phyloP scores from a whole-genome alignment of 2,329 filamentous ascomycete species.

The Pseudogymnoascus sp. region DNA sequence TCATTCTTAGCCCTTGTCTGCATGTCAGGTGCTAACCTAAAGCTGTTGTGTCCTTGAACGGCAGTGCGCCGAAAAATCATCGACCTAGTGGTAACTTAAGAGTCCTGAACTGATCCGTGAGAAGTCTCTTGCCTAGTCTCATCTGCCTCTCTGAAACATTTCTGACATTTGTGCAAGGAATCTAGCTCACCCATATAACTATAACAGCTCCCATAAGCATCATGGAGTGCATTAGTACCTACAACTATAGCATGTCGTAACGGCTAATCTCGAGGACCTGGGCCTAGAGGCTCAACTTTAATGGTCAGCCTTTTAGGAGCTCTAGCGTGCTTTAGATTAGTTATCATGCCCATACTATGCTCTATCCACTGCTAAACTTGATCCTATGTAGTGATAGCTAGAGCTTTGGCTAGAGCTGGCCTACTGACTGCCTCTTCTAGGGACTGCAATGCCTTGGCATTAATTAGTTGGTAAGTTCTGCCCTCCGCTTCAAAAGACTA shows the following conservation, averaged over 20 bases:
- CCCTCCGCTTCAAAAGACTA: constrained; percentile 14
- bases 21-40: not conserved
- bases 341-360: not conserved
- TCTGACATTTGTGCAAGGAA: no score
- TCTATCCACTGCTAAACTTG: constrained; percentile 9
- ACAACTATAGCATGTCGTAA: constrained; percentile 3
- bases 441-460: constrained; percentile 13
- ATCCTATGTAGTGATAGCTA: constrained; percentile 10
- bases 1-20: not conserved
- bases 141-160: not conserved
- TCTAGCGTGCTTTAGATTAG: constrained; percentile 6
- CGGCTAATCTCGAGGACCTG: constrained; percentile 7
- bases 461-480: constrained; percentile 14
- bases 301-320: constrained; percentile 4
- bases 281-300: constrained; percentile 5
- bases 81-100: constrained; percentile 9
- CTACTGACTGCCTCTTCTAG: constrained; percentile 13
- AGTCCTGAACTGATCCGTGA: constrained; percentile 6
- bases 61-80: constrained; percentile 3
- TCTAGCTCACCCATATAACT: constrained; percentile 6
- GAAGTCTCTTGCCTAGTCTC: constrained; percentile 3
- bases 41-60: not conserved
- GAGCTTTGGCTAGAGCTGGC: constrained; percentile 11
- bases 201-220: not conserved
- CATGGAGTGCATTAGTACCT: not conserved